These are phyloP conservation scores for Giardia muris DNA, from an alignment of 208 protist species.

Conservation along the genomic window DNA sequence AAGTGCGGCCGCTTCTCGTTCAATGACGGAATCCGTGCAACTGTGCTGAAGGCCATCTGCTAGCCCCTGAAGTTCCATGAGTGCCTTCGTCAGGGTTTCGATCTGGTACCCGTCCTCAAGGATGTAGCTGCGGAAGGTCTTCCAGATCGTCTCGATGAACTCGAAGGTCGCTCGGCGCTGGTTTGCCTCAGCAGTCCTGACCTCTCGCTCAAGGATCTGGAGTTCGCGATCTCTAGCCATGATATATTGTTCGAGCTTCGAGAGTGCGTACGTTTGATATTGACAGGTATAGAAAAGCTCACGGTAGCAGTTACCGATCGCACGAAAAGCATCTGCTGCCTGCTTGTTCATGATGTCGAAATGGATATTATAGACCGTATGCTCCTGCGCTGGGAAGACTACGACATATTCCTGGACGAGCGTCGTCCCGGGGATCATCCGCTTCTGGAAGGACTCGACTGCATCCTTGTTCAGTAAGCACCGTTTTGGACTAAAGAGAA, in stretches of 20 bases:
- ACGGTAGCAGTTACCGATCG: background rate
- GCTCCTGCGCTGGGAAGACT: background rate
- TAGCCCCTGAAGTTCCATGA: background rate
- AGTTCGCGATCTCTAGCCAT: background rate
- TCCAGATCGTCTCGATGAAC: background rate
- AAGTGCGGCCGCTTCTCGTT: too few species aligned
- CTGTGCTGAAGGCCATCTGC: background rate
- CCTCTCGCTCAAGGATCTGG: background rate
- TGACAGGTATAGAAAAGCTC: conserved; percentile 6
- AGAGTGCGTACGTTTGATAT: background rate
- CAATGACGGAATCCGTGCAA: background rate
- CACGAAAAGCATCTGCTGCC: background rate
- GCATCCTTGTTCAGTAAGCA: too few species aligned
- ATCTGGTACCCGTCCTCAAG: background rate
- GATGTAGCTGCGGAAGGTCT: background rate
- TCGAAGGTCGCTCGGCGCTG: background rate
- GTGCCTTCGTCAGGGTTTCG: background rate
- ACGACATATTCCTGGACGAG: background rate
- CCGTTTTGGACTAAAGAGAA: too few species aligned
- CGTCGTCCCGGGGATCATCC: background rate
- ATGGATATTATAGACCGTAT: background rate
- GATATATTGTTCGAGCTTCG: background rate
- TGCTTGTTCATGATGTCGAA: background rate
- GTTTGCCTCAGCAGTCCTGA: background rate
- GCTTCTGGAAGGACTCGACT: too few species aligned